Conservation (phyloP, 2,329 filamentous ascomycete species). For the Aspergillus thermomutatus region DNA sequence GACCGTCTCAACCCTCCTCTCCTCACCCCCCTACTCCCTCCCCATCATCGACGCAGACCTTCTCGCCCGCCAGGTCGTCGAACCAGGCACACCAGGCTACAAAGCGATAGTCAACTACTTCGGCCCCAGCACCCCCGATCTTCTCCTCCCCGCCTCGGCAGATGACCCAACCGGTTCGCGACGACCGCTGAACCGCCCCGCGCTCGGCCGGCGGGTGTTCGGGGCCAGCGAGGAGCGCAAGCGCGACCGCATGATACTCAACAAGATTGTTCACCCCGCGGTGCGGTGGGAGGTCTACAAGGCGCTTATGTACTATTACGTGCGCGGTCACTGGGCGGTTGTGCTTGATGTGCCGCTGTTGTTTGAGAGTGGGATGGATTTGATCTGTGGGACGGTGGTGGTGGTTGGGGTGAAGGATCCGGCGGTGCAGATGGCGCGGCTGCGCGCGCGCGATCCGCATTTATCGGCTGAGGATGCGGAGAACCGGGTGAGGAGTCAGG, state of each 20-base stretch:
- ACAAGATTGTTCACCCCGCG: conserved; percentile 88
- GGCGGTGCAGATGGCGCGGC: conserved; percentile 73
- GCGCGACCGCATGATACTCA: conserved; percentile 72
- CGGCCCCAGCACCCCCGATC: conserved; percentile 74
- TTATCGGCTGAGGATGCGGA: conserved; percentile 80
- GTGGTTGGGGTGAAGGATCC: conserved; percentile 84
- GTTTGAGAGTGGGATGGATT: conserved; percentile 84
- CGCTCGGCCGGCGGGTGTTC: conserved; percentile 81
- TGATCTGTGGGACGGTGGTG: conserved; percentile 77
- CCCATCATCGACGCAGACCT: conserved; percentile 93
- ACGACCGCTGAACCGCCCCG: conserved; percentile 76
- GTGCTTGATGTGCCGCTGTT: conserved; percentile 89
- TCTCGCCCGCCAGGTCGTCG: conserved; percentile 87
- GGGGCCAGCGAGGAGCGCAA: conserved; percentile 68
- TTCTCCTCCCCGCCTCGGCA: conserved; percentile 61
- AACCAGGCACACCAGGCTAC: conserved; percentile 85
- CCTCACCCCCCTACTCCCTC: conserved; percentile 74
- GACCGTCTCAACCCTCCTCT: conserved; percentile 82
- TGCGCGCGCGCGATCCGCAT: conserved; percentile 73
- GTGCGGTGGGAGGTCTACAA: conserved; percentile 80
- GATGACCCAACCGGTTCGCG: conserved; percentile 28
- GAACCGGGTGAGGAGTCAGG: conserved; percentile 82
- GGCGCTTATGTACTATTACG: conserved; percentile 67
- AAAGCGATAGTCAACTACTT: conserved; percentile 79
- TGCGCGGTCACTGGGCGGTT: conserved; percentile 78